phyloP scores from a whole-genome alignment of 225 moss, liverwort and hornwort genomes.

The Pseudoscleropodium purum region DNA sequence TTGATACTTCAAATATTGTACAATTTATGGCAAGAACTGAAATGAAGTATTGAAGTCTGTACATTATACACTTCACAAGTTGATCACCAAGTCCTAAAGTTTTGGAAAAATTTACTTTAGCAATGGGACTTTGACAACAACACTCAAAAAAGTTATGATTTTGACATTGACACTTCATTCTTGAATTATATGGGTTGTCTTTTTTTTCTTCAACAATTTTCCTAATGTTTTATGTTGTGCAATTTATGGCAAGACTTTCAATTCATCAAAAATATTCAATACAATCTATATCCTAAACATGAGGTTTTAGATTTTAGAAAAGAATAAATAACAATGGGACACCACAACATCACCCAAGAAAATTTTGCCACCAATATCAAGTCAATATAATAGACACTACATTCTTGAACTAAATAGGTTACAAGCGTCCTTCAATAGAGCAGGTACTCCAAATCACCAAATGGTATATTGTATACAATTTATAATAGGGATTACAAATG shows the following conservation, averaged over 20 bases:
- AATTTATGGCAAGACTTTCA: background rate
- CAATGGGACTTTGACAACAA: background rate
- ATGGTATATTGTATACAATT: fast-evolving
- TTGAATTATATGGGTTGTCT: background rate
- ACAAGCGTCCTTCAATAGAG: background rate
- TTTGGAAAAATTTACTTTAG: background rate
- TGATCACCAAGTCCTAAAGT: background rate
- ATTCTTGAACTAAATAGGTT: background rate
- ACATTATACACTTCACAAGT: background rate
- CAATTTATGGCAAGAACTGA: background rate
- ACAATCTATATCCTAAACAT: background rate
- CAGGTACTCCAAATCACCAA: background rate
- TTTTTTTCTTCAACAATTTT: fast-evolving
- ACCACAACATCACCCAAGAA: background rate
- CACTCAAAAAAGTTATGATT: background rate
- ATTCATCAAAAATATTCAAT: background rate
- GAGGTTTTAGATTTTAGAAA: background rate
- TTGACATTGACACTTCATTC: background rate
- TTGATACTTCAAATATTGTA: no score
- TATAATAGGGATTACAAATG: no score
- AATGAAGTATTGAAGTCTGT: background rate
- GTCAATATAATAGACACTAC: background rate
- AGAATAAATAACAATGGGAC: background rate
- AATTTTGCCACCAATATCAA: no score
- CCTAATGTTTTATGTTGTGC: fast-evolving